These are phyloP conservation scores for Ascochyta clinopodiicola DNA, from an alignment of 2,329 filamentous ascomycete species.

Conservation along the genomic window DNA sequence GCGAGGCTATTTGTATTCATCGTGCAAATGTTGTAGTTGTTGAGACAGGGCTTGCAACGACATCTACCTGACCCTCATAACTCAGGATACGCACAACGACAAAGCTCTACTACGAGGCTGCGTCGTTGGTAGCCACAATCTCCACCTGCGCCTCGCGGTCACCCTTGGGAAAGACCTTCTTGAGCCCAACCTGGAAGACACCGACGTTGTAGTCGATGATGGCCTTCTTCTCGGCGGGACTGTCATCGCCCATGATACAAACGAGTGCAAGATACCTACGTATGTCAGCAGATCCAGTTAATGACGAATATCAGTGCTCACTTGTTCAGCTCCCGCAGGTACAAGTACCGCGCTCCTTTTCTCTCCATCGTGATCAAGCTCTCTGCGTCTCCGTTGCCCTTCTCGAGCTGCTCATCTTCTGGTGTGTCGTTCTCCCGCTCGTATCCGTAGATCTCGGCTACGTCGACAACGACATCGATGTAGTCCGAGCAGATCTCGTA, in stretches of 20 bases:
- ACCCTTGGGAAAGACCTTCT: constrained; percentile 72
- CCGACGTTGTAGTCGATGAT: constrained; percentile 88
- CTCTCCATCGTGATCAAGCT: constrained; percentile 68
- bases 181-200: constrained; percentile 78
- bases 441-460: constrained; percentile 94
- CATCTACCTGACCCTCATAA: neutral
- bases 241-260: constrained; percentile 83
- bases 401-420: constrained; percentile 46
- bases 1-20: constrained; percentile 5
- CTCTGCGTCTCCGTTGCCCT: constrained; percentile 62
- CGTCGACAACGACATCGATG: constrained; percentile 97
- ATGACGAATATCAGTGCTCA: constrained; percentile 45
- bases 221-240: constrained; percentile 82
- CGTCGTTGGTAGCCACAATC: constrained; percentile 30
- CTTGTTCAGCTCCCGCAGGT: constrained; percentile 72
- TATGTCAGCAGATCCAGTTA: constrained; percentile 8
- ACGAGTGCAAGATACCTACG: constrained; percentile 77
- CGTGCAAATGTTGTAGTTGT: neutral
- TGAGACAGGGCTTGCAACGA: neutral
- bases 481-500: constrained; percentile 99
- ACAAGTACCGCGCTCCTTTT: constrained; percentile 65
- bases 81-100: too few relatives aligned
- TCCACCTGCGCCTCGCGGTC: constrained; percentile 37
- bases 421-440: constrained; percentile 48
- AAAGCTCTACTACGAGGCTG: constrained; percentile 10